Evolutionary conservation across 23 red algal species (phyloP).

Genomic region (Agarophyton chilense): DNA sequence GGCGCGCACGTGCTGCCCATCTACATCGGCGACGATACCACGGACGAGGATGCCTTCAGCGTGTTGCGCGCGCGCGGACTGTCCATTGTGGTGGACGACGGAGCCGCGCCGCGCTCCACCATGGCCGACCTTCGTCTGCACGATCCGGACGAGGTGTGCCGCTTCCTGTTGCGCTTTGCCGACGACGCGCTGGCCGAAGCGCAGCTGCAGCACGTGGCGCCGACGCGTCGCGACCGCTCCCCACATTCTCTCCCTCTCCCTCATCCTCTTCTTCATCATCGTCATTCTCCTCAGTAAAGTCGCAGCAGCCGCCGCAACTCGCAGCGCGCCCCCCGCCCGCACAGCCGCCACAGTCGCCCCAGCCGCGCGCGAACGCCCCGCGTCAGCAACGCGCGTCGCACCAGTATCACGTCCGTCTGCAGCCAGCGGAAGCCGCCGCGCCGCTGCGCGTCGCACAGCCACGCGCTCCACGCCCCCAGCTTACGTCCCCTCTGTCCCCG

Average conservation of each 20-base stretch:
- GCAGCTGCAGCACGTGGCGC: too few species aligned
- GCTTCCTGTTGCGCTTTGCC: conserved; percentile 66
- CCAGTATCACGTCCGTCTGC: conserved; percentile 43
- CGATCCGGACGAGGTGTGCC: conserved; percentile 66
- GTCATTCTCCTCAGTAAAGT: too few species aligned
- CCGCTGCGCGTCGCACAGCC: background rate
- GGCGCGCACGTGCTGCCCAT: conserved; percentile 81
- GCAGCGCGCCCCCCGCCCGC: background rate
- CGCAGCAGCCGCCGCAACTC: background rate
- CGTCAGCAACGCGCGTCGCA: conserved; percentile 22
- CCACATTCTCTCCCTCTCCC: too few species aligned
- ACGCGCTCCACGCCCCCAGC: too few species aligned
- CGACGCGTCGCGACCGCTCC: too few species aligned
- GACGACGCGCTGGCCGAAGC: background rate
- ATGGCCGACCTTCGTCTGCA: conserved; percentile 51
- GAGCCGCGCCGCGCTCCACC: conserved; percentile 13
- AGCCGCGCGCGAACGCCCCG: background rate
- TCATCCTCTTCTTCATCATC: too few species aligned
- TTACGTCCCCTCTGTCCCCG: too few species aligned
- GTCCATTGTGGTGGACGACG: conserved; percentile 58
- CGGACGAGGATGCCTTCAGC: conserved; percentile 90
- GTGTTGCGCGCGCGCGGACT: conserved; percentile 54
- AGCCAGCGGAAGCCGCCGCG: conserved; percentile 31
- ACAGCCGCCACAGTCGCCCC: background rate
- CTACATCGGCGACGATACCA: conserved; percentile 94